Base-by-base conservation (phyloP, 1,284 basidiomycete species). In the Microbotryomycetes sp. region DNA sequence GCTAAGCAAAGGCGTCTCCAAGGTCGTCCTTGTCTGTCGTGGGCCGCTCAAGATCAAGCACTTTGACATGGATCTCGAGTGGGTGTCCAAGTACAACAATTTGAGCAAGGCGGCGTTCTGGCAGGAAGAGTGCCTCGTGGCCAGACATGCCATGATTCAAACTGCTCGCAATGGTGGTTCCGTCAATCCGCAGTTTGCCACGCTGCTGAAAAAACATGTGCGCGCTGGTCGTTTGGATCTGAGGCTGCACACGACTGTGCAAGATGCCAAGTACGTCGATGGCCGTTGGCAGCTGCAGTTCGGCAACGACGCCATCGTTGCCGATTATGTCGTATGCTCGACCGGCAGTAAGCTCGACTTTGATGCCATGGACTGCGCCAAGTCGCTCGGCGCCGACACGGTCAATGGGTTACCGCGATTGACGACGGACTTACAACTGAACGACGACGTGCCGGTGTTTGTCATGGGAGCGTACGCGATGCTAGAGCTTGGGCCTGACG, bases 401-500 rank as follows among this genome's bases (percentile, higher is more conserved):
- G 67, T 70, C 3, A 64, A 69, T 0, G 76, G 75, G 6, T 48
- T 77, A 22, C 76, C 76, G 0, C 58, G 70, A 6, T 49, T 77
- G 3, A 74, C 72, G 6, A 66, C 69, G 16, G 74, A 76, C 58
- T 59, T 77, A 15, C 72, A 75, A 52, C 75, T 66, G 66, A 50
- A 48, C 29, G 30, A 46, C 3, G 71, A 72, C 4, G 47, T 75
- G 1, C 75, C 75, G 0, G 65, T 76, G 1, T 77, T 75, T 48
- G 60, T 74, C n/a, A 67, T 73, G 5, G 76, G 76, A 2, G 71
- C 66, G 1, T 68, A 57, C 45, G 51, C 63, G 19, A 68, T 68
- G 66, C 60, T 67, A 12, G 71, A 46, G 61, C 71, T 76, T 51
- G 76, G 76, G 6, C 76, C 76, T 0, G 75, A 70, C 14, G 75